Evolutionary conservation across 192 early-diverging fungal genomes (phyloP).

Genomic region (Endogone sp.): DNA sequence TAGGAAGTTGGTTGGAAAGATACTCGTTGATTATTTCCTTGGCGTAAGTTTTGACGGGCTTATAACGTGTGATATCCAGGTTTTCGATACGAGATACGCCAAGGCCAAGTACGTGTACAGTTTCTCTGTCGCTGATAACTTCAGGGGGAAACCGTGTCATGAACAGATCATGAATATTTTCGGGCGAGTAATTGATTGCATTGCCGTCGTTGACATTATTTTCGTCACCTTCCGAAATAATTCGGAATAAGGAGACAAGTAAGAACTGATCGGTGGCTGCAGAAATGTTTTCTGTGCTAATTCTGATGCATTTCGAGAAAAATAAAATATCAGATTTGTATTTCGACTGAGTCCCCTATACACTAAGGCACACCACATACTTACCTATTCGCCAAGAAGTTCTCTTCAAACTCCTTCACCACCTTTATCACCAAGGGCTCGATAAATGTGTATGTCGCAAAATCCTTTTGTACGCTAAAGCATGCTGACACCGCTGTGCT

Average conservation of each 20-base stretch:
- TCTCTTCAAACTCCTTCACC: background rate
- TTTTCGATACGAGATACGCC: background rate
- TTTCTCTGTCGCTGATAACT: background rate
- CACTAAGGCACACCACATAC: too few relatives aligned
- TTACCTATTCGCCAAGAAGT: background rate
- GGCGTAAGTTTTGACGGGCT: background rate
- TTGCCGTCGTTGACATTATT: too few relatives aligned
- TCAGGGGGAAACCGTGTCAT: background rate
- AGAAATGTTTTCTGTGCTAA: background rate
- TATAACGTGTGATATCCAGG: background rate
- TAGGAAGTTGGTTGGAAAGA: background rate
- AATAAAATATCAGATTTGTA: too few relatives aligned
- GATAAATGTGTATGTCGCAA: background rate
- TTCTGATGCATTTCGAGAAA: background rate
- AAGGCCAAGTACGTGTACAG: background rate
- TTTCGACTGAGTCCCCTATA: too few relatives aligned
- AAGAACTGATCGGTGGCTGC: background rate
- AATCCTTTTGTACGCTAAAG: background rate
- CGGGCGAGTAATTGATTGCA: background rate
- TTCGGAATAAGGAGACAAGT: background rate
- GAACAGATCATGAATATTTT: background rate
- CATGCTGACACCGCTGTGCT: background rate
- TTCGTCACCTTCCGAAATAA: background rate
- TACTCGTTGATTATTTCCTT: background rate
- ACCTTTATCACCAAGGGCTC: background rate